Conservation (phyloP, 805 yeast genomes). For the Candida koratica region DNA sequence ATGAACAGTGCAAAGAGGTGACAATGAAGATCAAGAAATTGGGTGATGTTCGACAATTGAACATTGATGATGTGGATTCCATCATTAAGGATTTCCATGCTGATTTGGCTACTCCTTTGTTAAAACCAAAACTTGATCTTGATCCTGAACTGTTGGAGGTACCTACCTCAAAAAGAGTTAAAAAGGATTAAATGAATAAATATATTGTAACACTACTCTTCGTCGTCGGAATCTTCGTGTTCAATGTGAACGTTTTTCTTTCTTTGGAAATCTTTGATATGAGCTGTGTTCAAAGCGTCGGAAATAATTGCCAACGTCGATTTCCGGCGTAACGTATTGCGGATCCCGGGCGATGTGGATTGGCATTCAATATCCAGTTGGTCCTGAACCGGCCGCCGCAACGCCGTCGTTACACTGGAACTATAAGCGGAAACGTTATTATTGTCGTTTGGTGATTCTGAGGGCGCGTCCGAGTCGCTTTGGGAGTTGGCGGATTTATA, state of each 20-base stretch:
- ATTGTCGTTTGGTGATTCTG: background rate
- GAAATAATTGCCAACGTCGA: constrained; percentile 42
- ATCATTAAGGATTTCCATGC: constrained; percentile 54
- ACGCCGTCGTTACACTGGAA: constrained; percentile 10
- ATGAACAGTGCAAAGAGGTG: constrained; percentile 55
- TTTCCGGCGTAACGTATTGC: constrained; percentile 5
- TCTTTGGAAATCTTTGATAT: constrained; percentile 81
- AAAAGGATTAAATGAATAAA: constrained; percentile 3
- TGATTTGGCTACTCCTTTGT: constrained; percentile 32
- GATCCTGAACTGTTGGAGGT: constrained; percentile 12
- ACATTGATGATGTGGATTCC: constrained; percentile 59
- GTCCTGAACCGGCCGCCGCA: constrained; percentile 8
- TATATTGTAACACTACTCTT: no score
- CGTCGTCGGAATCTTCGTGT: constrained; percentile 30
- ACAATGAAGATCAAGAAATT: constrained; percentile 51
- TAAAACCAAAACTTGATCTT: constrained; percentile 9
- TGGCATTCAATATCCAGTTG: constrained; percentile 12
- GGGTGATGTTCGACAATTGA: constrained; percentile 59
- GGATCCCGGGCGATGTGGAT: constrained; percentile 5
- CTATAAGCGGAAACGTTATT: background rate
- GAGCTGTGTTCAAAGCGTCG: constrained; percentile 66
- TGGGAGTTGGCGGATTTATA: constrained; percentile 15
- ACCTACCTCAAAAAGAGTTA: constrained; percentile 10
- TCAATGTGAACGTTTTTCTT: constrained; percentile 35
- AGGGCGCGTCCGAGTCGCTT: background rate